Evolutionary conservation across 306 rosid species (phyloP), one percentile per base, ranked within the genome.

Genomic region (Prunus kanzakura): DNA sequence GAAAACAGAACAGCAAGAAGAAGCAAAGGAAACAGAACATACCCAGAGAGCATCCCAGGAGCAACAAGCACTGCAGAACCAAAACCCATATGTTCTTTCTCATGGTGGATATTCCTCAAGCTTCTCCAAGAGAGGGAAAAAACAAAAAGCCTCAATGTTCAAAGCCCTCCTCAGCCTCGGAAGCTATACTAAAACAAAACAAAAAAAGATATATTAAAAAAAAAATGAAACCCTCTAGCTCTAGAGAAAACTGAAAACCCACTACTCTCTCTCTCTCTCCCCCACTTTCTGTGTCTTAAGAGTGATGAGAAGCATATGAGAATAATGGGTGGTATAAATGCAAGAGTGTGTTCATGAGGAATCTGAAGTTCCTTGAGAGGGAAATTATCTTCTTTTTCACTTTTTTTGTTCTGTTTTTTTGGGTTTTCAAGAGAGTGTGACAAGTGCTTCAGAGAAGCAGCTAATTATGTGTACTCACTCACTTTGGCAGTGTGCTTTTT

Each of bases 351-450:
- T 29, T 35, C 72, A 69, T 47, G 69, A 68, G 83, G 97, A 93
- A 93, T 93, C 88, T 56, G 38, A 56, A 82, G 85, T 90, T 91
- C 75, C 97, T 92, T 94, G 74, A 75, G 64, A 74, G 86, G 66
- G 85, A 75, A 89, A 77, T 72, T 18, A 66, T 75, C 54, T 58
- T 67, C 84, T 78, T 85, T 79, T 81, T 78, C 76, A 67, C 87
- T 77, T 87, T 84, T 9, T 15, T 0, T 8, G 18, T 23, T 67
- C 74, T 8, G 45, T 64, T 25, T 69, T 75, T 64, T 49, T 46
- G 19, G 47, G 81, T 29, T 27, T 63, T 67, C 9, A 46, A 77
- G 74, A 75, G 79, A 67, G 86, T 63, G 76, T 72, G 74, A 80
- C 43, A 77, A 84, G 83, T 78, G 79, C 60, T 81, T 83, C 80